Conservation (phyloP, 805 yeast genomes). For the Hanseniaspora occidentalis region DNA sequence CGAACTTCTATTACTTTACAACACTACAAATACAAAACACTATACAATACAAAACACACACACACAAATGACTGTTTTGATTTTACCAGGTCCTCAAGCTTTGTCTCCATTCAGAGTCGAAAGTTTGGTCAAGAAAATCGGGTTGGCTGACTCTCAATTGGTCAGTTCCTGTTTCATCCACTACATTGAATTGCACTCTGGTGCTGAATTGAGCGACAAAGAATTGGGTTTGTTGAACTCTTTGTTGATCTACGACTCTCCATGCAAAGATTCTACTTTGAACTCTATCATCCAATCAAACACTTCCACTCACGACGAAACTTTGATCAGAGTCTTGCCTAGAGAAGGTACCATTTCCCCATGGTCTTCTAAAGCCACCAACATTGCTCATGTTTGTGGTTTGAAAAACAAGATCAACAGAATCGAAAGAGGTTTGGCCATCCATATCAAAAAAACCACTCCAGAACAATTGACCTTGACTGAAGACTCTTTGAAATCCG, state of each 20-base stretch:
- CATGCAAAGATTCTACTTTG: slow-evolving; percentile 30
- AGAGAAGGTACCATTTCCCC: slow-evolving; percentile 96
- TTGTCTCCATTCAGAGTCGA: slow-evolving; percentile 76
- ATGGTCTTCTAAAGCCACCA: slow-evolving; percentile 98
- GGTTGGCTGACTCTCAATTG: slow-evolving; percentile 47
- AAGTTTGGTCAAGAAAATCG: slow-evolving; percentile 61
- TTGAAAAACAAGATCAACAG: slow-evolving; percentile 58
- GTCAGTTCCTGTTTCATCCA: slow-evolving; percentile 71
- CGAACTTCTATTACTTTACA: too few relatives aligned
- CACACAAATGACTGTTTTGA: slow-evolving; percentile 29
- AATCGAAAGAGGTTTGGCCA: slow-evolving; percentile 81
- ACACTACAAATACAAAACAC: neutral
- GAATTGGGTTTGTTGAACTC: slow-evolving; percentile 40
- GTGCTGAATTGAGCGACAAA: slow-evolving; percentile 25
- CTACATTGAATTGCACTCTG: slow-evolving; percentile 46
- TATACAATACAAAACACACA: neutral
- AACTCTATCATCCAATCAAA: slow-evolving; percentile 11
- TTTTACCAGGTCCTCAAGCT: slow-evolving; percentile 82
- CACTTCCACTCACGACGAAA: slow-evolving; percentile 19
- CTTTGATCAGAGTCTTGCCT: slow-evolving; percentile 67
- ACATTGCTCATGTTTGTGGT: slow-evolving; percentile 83
- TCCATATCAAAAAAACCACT: slow-evolving; percentile 56
- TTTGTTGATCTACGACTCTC: slow-evolving; percentile 61
- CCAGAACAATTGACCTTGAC: slow-evolving; percentile 55
- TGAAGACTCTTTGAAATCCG: slow-evolving; percentile 49